Evolutionary conservation across 768 basidiomycete genomes (phyloP).

Genomic region (Ephemerocybe angulata): DNA sequence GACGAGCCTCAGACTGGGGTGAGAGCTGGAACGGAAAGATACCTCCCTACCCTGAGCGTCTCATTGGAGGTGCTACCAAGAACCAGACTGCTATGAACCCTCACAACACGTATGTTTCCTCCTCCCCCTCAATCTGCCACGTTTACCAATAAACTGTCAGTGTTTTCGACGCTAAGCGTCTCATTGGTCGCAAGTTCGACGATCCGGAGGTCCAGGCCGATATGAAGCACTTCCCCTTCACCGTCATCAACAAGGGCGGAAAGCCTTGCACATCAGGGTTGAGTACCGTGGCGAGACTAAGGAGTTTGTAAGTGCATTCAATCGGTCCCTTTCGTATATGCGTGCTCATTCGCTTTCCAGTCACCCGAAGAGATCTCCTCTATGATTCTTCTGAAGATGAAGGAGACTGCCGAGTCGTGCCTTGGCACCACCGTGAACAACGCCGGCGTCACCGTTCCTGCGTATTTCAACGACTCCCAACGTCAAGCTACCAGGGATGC

Average conservation of each 20-base stretch:
- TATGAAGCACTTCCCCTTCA: neutral
- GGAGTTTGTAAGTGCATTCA: neutral
- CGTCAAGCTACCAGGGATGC: conserved; percentile 95
- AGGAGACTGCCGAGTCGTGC: neutral
- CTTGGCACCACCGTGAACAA: conserved; percentile 51
- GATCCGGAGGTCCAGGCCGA: neutral
- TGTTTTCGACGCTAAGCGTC: neutral
- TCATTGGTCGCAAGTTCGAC: neutral
- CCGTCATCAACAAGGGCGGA: neutral
- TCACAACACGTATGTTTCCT: too few species aligned
- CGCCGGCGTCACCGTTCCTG: conserved; percentile 89
- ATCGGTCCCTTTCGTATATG: too few species aligned
- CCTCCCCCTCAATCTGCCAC: too few species aligned
- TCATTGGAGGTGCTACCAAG: too few species aligned
- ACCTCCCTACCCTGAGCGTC: too few species aligned
- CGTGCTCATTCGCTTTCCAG: neutral
- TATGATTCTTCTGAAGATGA: neutral
- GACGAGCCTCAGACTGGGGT: too few species aligned
- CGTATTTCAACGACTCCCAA: conserved; percentile 96
- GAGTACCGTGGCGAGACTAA: neutral
- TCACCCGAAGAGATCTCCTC: neutral
- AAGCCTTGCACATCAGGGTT: neutral
- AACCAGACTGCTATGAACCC: too few species aligned
- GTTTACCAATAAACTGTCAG: too few species aligned
- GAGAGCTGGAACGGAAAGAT: too few species aligned